Evolutionary conservation across 805 yeast species (phyloP).

Genomic region (Wickerhamomyces subpelliculosus): DNA sequence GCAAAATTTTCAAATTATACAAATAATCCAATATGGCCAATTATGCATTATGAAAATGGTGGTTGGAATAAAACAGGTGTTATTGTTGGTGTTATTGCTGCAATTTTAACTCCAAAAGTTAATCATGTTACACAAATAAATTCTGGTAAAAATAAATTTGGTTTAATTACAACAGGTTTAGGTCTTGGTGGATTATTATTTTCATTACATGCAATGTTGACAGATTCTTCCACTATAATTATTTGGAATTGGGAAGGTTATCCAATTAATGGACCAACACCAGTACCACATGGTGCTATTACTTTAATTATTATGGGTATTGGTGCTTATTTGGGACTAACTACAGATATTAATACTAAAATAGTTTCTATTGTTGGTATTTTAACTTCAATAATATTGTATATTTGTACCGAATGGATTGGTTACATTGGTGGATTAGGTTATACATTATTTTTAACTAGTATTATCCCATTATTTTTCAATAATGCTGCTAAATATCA

Average conservation of each 20-base stretch:
- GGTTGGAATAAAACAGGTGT: conserved; percentile 77
- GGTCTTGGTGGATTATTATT: conserved; percentile 78
- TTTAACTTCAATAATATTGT: conserved; percentile 31
- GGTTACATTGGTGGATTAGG: conserved; percentile 71
- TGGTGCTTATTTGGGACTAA: conserved; percentile 46
- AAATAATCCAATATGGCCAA: conserved; percentile 95
- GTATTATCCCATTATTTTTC: conserved; percentile 59
- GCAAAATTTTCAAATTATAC: conserved; percentile 72
- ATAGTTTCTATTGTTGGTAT: conserved; percentile 43
- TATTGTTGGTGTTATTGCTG: conserved; percentile 53
- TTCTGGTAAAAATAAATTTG: conserved; percentile 26
- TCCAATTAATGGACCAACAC: conserved; percentile 80
- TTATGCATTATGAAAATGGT: conserved; percentile 78
- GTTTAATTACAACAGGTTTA: conserved; percentile 42
- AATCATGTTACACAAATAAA: not conserved
- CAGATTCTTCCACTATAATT: conserved; percentile 83
- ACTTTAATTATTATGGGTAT: conserved; percentile 51
- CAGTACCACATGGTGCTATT: conserved; percentile 71
- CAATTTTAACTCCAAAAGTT: not conserved
- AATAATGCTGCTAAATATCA: conserved; percentile 48
- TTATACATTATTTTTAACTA: conserved; percentile 56
- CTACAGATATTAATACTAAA: conserved; percentile 14
- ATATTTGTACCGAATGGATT: conserved; percentile 53
- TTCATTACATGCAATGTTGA: conserved; percentile 62
- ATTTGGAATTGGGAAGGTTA: conserved; percentile 97